These are phyloP conservation scores for Pachysolen tannophilus DNA, from an alignment of 805 yeast genomes.

Conservation along the genomic window DNA sequence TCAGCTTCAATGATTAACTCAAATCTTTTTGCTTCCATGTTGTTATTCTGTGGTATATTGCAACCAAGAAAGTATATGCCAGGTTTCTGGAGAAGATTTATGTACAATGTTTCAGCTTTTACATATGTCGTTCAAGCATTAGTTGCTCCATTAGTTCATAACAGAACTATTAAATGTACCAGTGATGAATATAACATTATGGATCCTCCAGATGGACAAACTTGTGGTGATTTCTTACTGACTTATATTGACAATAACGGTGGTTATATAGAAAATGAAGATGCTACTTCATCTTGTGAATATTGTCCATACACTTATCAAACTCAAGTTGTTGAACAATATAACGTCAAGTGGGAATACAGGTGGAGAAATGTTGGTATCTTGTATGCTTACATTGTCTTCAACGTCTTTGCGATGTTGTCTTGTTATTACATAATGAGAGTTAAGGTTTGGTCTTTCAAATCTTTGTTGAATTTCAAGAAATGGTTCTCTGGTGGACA, in stretches of 20 bases:
- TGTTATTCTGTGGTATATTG: constrained; percentile 26
- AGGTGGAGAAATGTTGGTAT: constrained; percentile 67
- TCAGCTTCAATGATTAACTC: constrained; percentile 33
- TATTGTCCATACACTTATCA: constrained; percentile 25
- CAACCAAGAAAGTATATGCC: constrained; percentile 33
- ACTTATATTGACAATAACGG: constrained; percentile 21
- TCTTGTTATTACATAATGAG: constrained; percentile 15
- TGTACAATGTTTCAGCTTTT: constrained; percentile 57
- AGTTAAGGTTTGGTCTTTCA: background rate
- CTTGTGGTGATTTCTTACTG: constrained; percentile 33
- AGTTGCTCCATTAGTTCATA: constrained; percentile 42
- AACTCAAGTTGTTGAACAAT: constrained; percentile 24
- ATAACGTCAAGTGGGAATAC: constrained; percentile 29
- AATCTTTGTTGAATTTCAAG: constrained; percentile 23
- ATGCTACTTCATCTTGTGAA: constrained; percentile 20
- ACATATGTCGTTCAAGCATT: constrained; percentile 55
- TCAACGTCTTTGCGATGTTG: constrained; percentile 32
- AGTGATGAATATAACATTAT: constrained; percentile 39
- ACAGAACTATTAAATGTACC: constrained; percentile 41
- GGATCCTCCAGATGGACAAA: constrained; percentile 43
- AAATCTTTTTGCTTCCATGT: constrained; percentile 25
- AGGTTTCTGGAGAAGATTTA: constrained; percentile 32
- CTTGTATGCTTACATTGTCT: constrained; percentile 30
- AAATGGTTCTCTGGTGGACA: constrained; percentile 32
- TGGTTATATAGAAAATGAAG: constrained; percentile 33